These are phyloP conservation scores for Penicillium griseofulvum DNA, from an alignment of 2,329 filamentous ascomycete genomes.

Conservation along the genomic window DNA sequence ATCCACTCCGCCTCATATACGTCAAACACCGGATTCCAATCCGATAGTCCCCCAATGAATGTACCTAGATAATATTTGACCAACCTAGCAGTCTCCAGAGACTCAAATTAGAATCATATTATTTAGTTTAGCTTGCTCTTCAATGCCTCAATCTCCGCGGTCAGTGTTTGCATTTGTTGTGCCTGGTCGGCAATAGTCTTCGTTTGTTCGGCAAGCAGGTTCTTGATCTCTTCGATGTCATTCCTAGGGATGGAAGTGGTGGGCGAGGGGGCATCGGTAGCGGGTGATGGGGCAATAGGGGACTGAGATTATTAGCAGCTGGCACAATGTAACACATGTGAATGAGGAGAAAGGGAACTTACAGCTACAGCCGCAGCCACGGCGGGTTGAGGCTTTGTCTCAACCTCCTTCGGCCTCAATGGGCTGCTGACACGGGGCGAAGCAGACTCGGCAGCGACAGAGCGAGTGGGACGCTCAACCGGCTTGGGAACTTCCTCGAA, in stretches of 20 bases:
- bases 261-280: slow-evolving; percentile 23
- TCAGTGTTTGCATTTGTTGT: slow-evolving; percentile 68
- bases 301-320: slow-evolving; percentile 15
- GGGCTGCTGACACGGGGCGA: slow-evolving; percentile 32
- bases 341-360: slow-evolving; percentile 2
- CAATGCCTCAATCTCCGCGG: slow-evolving; percentile 72
- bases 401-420: slow-evolving; percentile 29
- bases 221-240: slow-evolving; percentile 73
- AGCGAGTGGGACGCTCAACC: slow-evolving; percentile 57
- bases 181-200: slow-evolving; percentile 75
- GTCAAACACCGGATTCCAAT: slow-evolving; percentile 11
- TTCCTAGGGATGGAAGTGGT: slow-evolving; percentile 53
- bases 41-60: background rate
- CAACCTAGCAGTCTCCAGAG: background rate
- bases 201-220: slow-evolving; percentile 72
- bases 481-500: slow-evolving; percentile 85
- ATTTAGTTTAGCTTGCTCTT: slow-evolving; percentile 67
- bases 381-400: slow-evolving; percentile 25
- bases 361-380: slow-evolving; percentile 25
- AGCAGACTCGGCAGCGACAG: slow-evolving; percentile 24
- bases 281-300: slow-evolving; percentile 33
- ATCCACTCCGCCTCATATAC: slow-evolving; percentile 19
- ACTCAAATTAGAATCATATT: background rate
- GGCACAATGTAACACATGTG: background rate
- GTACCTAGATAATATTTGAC: background rate